Base-by-base conservation (phyloP, 2,329 filamentous ascomycete species). In the Apiospora hydei region DNA sequence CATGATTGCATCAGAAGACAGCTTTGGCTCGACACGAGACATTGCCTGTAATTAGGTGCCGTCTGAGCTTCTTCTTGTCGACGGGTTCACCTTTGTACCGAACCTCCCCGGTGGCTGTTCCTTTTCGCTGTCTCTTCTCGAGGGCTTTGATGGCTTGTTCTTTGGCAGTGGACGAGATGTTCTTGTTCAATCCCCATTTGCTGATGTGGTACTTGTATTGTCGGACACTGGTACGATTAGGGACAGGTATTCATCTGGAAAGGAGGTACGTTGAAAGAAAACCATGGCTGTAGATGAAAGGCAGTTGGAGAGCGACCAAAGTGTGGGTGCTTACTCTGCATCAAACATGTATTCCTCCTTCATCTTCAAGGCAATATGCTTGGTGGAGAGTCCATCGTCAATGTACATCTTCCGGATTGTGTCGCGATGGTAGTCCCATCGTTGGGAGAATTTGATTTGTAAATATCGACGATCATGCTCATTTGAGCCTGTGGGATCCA, bases 121-220 rank as follows among this genome's bases (percentile, higher is more conserved):
- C 76, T 74, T 18, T 73, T 53, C 69, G 70, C 24, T 41, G 75
- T 72, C 71, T 76, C 73, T 67, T 72, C 72, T 71, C 78, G 64
- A 68, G 72, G 11, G 38, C 73, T 51, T 57, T 73, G 77, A 77
- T 43, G 30, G 69, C 44, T 57, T 71, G 72, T 76, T 81, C 76
- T 76, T 79, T 67, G 69, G 46, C 57, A 8, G 34, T 47, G 7
- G 71, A 69, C 6, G 77, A 57, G 0, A 79, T 69, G 49, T 73
- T 81, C 71, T 79, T 81, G 67, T 73, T 78, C 70, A 77, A 75
- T 7, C 73, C 73, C 81, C 80, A 81, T 73, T 79, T 78, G 49
- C 74, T 78, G 74, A 82, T 76, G 4, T 78, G 77, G 69, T 81
- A 77, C 68, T 80, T 81, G 73, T 81, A 82, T 69, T 81, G 76